Base-by-base conservation (phyloP, 768 basidiomycete genomes). In the Boletus pseudo-olivaceus region DNA sequence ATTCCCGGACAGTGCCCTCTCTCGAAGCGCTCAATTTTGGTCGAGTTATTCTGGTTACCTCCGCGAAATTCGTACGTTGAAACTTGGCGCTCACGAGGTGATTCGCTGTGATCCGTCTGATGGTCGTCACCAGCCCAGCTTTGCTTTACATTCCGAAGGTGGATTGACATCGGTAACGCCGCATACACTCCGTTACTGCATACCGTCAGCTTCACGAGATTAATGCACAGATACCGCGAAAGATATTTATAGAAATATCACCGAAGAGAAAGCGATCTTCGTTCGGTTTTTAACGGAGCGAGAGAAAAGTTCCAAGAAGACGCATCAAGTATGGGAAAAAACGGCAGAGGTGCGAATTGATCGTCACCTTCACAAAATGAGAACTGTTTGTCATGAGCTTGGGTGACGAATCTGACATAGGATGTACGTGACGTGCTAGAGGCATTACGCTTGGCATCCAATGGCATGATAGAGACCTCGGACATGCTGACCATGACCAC, bases 41-140 rank as follows among this genome's bases (percentile, higher is more conserved):
- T 89, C 89, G 4, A 89, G 87, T 53, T 90, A 90, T 68, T 91
- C 89, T 3, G 89, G 89, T 0, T 90, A 91, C 69, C 75, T 91
- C 47, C 81, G 88, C 41, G 88, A 90, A 76, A 77, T 88, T 53
- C 81, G 88, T 87, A 65, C 67, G 87, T 82, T 52, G 57, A 58
- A 57, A 62, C 51, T 26, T 37, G n/a, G 29, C 53, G 51, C 35
- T 49, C 46, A 29, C 49, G 41, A 43, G 34, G 39, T 43, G 34
- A 27, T 41, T 51, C 35, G 40, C 51, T 44, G 39, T 43, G 34
- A 27, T 41, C 49, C 35, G 40, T 53, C 46, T 69, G 65, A 72
- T 65, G 57, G 61, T 56, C 51, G 56, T 38, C 7, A 59, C 34
- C 54, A 90, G 88, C 87, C 32, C 87, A 89, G 72, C 76, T 90